Base-by-base conservation (phyloP, 2,329 filamentous ascomycete species). In the Lachnellula arida region DNA sequence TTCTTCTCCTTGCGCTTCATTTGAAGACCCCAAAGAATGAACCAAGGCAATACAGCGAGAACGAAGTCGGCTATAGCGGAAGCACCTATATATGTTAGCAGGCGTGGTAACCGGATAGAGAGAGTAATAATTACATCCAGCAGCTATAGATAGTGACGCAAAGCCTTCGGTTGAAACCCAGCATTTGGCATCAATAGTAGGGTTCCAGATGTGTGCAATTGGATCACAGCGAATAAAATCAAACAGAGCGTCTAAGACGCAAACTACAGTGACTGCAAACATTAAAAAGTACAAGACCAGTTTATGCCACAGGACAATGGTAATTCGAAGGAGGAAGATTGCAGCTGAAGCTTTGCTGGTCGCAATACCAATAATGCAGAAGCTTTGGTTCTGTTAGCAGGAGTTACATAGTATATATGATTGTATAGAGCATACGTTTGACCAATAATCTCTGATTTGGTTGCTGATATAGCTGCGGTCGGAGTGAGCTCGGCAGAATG, bases 1-100 rank as follows among this genome's bases (percentile, higher is more conserved):
- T 72, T 62, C 52, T 73, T 74, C 23, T 74, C 72, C 44, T 69
- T 71, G 34, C 62, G 66, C 23, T 63, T 67, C 64, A 75, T 74
- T 14, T 72, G 67, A 7, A 74, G 55, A 11, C 68, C 62, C 59
- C 65, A 65, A 19, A 74, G 67, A 54, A 74, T 69, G 6, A 67
- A 57, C 73, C 73, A 75, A 1, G 73, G 73, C 22, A 75, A 59
- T 2, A 67, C 48, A 1, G 72, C 70, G 2, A 75, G 64, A 17
- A 72, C 63, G n/a, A 75, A 68, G 35, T 75, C 73, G 23, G 49
- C 49, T 12, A 37, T 34, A 35, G 54, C 34, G 3, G 59, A 57
- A 12, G 42, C 1, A 25, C 37, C 48, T 51, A 23, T 9, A 12
- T 14, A 9, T 15, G n/a, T 39, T 3, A 51, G 28, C 19, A 39